Evolutionary conservation across 2,329 filamentous ascomycete genomes (phyloP).

Genomic region (Thelonectria olida): DNA sequence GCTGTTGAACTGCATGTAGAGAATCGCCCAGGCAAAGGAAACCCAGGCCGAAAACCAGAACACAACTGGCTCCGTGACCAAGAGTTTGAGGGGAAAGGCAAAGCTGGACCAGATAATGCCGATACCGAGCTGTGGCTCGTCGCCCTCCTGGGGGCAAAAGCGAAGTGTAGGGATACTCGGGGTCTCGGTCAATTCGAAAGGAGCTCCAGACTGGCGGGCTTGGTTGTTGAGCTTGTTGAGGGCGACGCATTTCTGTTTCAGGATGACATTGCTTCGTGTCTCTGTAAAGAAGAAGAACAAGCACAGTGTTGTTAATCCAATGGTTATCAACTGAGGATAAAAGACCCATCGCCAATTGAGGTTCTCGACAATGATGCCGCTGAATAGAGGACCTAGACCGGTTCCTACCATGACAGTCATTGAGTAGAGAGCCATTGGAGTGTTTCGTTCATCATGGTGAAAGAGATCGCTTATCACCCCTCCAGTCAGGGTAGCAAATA

Average conservation of each 20-base stretch:
- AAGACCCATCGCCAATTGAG: conserved; percentile 74
- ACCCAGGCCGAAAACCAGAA: conserved; percentile 77
- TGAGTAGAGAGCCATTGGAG: conserved; percentile 74
- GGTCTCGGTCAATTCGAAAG: not conserved
- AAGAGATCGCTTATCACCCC: conserved; percentile 76
- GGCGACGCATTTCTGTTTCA: conserved; percentile 65
- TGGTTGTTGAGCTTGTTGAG: conserved; percentile 59
- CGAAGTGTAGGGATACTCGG: not conserved
- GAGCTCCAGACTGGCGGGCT: not conserved
- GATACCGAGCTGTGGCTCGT: conserved; percentile 30
- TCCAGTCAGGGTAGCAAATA: conserved; percentile 58
- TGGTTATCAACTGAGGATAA: conserved; percentile 70
- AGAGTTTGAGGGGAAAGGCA: conserved; percentile 50
- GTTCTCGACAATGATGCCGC: conserved; percentile 66
- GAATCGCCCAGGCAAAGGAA: conserved; percentile 74
- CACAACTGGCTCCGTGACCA: conserved; percentile 67
- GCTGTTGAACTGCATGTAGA: conserved; percentile 67
- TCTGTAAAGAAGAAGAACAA: conserved; percentile 71
- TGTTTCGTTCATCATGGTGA: conserved; percentile 69
- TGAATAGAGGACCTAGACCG: conserved; percentile 68
- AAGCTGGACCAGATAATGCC: conserved; percentile 41
- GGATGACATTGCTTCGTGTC: conserved; percentile 72
- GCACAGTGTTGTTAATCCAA: conserved; percentile 62
- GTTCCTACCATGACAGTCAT: conserved; percentile 70
- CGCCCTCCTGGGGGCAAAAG: conserved; percentile 19